Conservation (phyloP, 1,284 basidiomycete genomes). For the Sporisorium reilianum region DNA sequence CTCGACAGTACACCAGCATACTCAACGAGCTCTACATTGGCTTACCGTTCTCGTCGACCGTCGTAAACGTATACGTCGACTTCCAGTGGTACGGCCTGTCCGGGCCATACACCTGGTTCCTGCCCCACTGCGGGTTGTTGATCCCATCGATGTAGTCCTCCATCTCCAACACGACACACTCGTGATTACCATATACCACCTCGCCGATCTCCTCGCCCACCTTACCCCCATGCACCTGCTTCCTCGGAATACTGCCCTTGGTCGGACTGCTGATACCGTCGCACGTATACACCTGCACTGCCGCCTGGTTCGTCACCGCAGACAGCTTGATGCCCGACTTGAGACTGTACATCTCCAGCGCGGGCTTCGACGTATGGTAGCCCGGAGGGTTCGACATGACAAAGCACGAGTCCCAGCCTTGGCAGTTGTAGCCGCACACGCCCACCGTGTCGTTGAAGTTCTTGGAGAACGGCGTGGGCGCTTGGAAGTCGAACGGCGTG, state of each 20-base stretch:
- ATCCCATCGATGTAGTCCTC: conserved; percentile 64
- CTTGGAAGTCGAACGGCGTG: conserved; percentile 58
- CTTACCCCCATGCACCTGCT: conserved; percentile 63
- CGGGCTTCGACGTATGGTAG: conserved; percentile 35
- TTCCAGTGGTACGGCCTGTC: conserved; percentile 59
- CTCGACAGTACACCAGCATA: no score
- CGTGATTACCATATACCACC: conserved; percentile 58
- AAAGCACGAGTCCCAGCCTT: conserved; percentile 64
- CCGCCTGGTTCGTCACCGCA: conserved; percentile 52
- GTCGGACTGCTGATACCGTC: conserved; percentile 41
- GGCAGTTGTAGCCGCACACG: conserved; percentile 56
- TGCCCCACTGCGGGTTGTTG: conserved; percentile 58
- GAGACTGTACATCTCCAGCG: conserved; percentile 57
- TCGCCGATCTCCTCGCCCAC: conserved; percentile 36
- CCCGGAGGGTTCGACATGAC: conserved; percentile 59
- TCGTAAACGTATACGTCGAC: conserved; percentile 56
- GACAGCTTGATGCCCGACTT: conserved; percentile 58
- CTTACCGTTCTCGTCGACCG: conserved; percentile 47
- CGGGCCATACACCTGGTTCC: conserved; percentile 57
- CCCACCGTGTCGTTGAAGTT: conserved; percentile 57
- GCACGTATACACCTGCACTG: conserved; percentile 63
- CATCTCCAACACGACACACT: conserved; percentile 62
- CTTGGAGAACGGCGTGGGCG: conserved; percentile 41
- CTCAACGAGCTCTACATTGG: conserved; percentile 11
- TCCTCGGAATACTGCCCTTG: conserved; percentile 60